Percentiles rank a stretch among this genome's conserved stretches.
These are phyloP conservation scores for Scutellaria galericulata DNA, from an alignment of 257 asterid species.

Conservation along the genomic window DNA sequence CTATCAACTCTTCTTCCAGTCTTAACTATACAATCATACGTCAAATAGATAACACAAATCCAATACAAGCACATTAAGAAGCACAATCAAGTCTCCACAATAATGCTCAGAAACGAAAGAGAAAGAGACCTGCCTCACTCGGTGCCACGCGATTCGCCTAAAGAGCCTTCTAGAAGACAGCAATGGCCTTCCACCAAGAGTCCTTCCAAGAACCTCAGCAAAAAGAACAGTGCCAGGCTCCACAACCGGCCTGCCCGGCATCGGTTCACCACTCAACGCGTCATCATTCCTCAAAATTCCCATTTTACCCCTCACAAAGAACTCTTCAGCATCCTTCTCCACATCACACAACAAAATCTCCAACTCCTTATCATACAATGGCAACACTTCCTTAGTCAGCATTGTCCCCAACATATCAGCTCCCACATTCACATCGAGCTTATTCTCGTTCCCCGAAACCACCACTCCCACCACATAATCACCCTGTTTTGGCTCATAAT, in stretches of 20 bases:
- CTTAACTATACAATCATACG: slow-evolving; percentile 11
- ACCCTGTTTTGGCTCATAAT: slow-evolving; percentile 84
- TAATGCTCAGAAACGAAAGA: slow-evolving; percentile 47
- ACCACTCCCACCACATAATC: slow-evolving; percentile 92
- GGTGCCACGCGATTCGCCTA: slow-evolving; percentile 89
- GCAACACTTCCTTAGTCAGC: slow-evolving; percentile 95
- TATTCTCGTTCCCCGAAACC: slow-evolving; percentile 90
- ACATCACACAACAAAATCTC: slow-evolving; percentile 70
- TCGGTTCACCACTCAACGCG: slow-evolving; percentile 51
- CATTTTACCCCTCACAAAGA: slow-evolving; percentile 67
- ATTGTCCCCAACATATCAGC: slow-evolving; percentile 83
- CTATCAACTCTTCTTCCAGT: slow-evolving; percentile 9
- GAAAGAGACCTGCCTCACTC: slow-evolving; percentile 97
- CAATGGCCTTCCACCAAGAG: slow-evolving; percentile 94
- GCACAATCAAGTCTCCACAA: slow-evolving; percentile 1
- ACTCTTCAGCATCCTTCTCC: slow-evolving; percentile 64
- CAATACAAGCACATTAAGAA: slow-evolving; percentile 31
- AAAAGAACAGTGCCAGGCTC: slow-evolving; percentile 81
- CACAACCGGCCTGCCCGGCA: slow-evolving; percentile 76
- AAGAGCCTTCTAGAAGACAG: slow-evolving; percentile 74
- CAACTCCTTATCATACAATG: slow-evolving; percentile 85
- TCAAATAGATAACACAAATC: slow-evolving; percentile 12
- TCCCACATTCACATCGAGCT: slow-evolving; percentile 92
- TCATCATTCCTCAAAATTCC: slow-evolving; percentile 79
- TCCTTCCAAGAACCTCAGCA: slow-evolving; percentile 96